Base-by-base conservation (phyloP, 1,284 basidiomycete species). In the Mycena citricolor region DNA sequence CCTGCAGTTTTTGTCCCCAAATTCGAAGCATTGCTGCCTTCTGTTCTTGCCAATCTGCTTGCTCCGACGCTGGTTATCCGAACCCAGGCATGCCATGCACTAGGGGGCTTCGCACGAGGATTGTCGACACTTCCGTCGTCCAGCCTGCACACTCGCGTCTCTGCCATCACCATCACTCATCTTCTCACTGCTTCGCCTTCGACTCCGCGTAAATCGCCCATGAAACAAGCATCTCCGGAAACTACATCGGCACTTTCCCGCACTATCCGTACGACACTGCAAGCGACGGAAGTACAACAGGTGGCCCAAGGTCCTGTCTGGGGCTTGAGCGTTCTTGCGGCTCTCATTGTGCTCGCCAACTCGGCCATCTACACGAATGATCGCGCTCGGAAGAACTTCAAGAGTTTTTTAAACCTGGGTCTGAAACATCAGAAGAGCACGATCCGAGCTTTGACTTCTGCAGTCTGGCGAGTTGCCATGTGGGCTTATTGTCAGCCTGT, bases 301-400 rank as follows among this genome's bases (percentile, higher is more conserved):
- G 72, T 74, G 12, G 82, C 83, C 1, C 80, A 85, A 56, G 83
- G 85, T 1, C 86, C 86, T 10, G 79, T 83, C 2, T 89, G 86
- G 86, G 81, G 74, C 4, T 66, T 84, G 33, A 76, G 73, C 48
- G 81, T 86, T 19, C 63, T 87, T 0, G 76, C 81, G 0, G 72
- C 72, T 51, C 65, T 87, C 37, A 67, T 84, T 32, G 75, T 83
- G 23, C 66, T 89, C 13, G 69, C 85, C 3, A 77, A 82, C 2
- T 71, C 81, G 2, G 65, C 65, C 0, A 61, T 83, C 10, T 77
- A 68, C 52, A 66, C 67, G 14, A 69, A 79, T 33, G 43, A 56
- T 10, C 68, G 69, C 28, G 59, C 81, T n/a, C 68, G 67, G 19
- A 69, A 74, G 4, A 63, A 66, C 7, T 56, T 87, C 13, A 66